phyloP scores from a whole-genome alignment of 768 basidiomycete species.

The Strobilomyces echinocephalus region DNA sequence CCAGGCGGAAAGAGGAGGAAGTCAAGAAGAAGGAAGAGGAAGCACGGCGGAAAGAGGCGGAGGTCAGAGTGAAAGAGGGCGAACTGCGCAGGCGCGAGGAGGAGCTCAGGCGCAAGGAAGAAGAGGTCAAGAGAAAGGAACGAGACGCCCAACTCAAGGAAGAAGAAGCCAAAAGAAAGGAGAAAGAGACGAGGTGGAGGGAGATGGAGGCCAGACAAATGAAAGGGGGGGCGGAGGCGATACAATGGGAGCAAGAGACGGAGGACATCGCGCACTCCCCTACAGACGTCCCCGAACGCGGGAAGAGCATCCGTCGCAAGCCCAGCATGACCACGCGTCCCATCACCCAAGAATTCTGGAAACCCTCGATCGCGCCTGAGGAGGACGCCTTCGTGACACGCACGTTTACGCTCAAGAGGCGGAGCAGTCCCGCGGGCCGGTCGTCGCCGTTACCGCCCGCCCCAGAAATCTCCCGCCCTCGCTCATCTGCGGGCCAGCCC shows the following conservation, averaged over 20 bases:
- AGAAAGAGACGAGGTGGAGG: too few species aligned
- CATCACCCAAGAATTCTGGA: constrained; percentile 46
- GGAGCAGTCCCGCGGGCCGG: constrained; percentile 49
- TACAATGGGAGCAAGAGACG: too few species aligned
- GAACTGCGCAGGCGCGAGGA: constrained; percentile 26
- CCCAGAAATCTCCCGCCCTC: too few species aligned
- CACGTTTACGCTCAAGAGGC: constrained; percentile 39
- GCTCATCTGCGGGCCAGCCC: too few species aligned
- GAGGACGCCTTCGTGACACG: constrained; percentile 40
- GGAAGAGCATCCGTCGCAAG: constrained; percentile 29
- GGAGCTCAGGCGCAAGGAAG: constrained; percentile 28
- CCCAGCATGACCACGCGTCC: constrained; percentile 33
- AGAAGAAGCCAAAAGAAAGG: too few species aligned
- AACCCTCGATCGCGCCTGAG: constrained; percentile 41
- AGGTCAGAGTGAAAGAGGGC: constrained; percentile 28
- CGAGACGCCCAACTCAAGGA: too few species aligned
- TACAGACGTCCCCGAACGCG: constrained; percentile 22
- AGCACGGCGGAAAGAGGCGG: constrained; percentile 24
- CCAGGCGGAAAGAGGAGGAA: background rate
- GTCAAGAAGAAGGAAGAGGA: constrained; percentile 23
- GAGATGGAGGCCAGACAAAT: too few species aligned
- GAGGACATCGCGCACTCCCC: constrained; percentile 18
- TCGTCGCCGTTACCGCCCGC: too few species aligned
- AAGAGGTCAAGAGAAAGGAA: constrained; percentile 29
- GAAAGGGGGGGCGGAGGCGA: too few species aligned